Base-by-base conservation (phyloP, 225 moss, liverwort and hornwort genomes). In the Physcomitrium patens region DNA sequence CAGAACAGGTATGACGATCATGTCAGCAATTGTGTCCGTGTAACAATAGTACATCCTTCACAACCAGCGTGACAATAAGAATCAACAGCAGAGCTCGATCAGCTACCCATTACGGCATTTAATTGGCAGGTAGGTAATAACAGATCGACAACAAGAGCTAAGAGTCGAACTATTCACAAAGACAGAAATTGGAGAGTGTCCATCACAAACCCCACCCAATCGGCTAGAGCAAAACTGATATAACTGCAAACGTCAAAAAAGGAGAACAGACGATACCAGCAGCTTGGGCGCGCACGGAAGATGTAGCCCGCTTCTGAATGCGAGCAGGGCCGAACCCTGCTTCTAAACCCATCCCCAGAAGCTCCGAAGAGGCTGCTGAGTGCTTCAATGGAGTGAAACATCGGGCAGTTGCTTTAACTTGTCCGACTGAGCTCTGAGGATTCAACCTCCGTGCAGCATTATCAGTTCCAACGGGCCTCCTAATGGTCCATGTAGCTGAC, bases 241-340 rank as follows among this genome's bases (percentile, higher is more conserved):
- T 49, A 28, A 22, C n/a, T 26, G 60, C 43, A 20, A 43, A 24
- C 58, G 49, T 63, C 62, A 43, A 54, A 53, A n/a, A 46, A 79
- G 57, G 60, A 53, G 70, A 47, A 43, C 18, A 76, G 56, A 9
- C 59, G 19, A 44, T 82, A 89, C 88, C 88, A 37, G 85, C 73
- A 83, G 88, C 80, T 81, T 88, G 85, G 27, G 85, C 81, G 49
- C 83, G 80, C 63, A 86, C 73, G 49, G 48, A 60, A 13, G 72
- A 70, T 44, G 60, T 55, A 51, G 63, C 24, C 26, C 83, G 80
- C 78, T 88, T 88, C 67, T 80, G 85, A 63, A 80, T 78, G 75
- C 77, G 78, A 12, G 64, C 68, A 67, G 55, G 65, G 15, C 87
- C 75, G 26, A 69, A 68, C 51, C 77, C 87, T 20, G 68, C 61